Evolutionary conservation across 2,329 filamentous ascomycete genomes (phyloP), one percentile per base, ranked within the genome.

Genomic region (Alternaria solani): DNA sequence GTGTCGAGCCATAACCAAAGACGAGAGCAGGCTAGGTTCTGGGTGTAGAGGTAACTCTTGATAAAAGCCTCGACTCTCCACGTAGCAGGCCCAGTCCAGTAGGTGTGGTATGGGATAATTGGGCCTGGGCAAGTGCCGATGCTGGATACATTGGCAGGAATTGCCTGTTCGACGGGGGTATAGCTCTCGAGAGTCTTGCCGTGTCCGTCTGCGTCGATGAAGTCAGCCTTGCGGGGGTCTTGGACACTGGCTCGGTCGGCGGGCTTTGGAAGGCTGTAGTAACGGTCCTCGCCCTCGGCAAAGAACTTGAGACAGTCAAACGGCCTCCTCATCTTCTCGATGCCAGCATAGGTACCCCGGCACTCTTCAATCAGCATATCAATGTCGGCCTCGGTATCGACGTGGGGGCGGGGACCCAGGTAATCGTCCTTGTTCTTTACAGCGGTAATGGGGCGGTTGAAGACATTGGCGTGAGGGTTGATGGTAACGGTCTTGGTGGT

Each of bases 11-110:
- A 87, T 5, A 87, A 68, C 75, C 80, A 84, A 7, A 87, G 75
- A 32, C 83, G 79, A 32, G 82, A 84, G 68, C 85, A 87, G 9
- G 85, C 81, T 26, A 86, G 72, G 60, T 86, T 86, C 62, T 87
- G 85, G 1, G 84, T 86, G 69, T 86, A 83, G 1, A 87, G 80
- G 67, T 86, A 85, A 55, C 82, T 82, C 75, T 87, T 87, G 76
- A 86, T 76, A 65, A 87, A 86, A 30, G 84, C 76, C 65, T 86
- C 85, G 42, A 86, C 82, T 43, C 85, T 78, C 85, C 85, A 87
- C 4, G 84, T 86, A 4, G 84, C 84, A 8, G 84, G 82, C 4
- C 85, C 85, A 7, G 84, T 85, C 85, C 85, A 86, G 79, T 86
- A 86, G 28, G 82, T 81, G 65, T 87, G 85, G 52, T 84, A 86